Evolutionary conservation across 1,284 basidiomycete genomes (phyloP).

Genomic region (Papiliotrema nemorosa): DNA sequence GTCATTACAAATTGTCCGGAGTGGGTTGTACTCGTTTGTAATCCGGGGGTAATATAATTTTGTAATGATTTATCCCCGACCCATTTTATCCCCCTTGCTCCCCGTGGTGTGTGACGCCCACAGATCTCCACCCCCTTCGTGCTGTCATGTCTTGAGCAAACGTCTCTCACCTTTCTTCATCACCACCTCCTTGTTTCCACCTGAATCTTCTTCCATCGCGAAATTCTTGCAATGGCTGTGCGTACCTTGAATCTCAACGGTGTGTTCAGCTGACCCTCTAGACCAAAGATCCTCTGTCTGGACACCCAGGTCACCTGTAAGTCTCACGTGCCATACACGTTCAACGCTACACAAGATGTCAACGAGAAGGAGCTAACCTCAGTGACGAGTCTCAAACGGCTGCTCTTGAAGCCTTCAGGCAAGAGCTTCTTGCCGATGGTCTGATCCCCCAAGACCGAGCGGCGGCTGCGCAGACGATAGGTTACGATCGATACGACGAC

Average conservation of each 20-base stretch:
- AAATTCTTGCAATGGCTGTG: slow-evolving; percentile 9
- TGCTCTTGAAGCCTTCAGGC: slow-evolving; percentile 68
- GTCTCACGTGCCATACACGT: background rate
- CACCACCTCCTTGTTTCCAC: no score
- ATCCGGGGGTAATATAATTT: no score
- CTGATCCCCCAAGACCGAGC: slow-evolving; percentile 39
- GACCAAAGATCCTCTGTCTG: slow-evolving; percentile 59
- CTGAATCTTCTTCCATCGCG: no score
- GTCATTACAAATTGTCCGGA: no score
- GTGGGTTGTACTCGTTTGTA: no score
- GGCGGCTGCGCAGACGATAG: slow-evolving; percentile 36
- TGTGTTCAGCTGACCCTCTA: background rate
- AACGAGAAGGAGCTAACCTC: background rate
- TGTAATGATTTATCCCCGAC: no score
- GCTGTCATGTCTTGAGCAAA: no score
- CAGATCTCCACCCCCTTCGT: no score
- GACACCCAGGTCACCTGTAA: slow-evolving; percentile 74
- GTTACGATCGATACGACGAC: slow-evolving; percentile 72
- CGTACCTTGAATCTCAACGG: background rate
- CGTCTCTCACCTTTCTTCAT: no score
- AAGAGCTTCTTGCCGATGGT: slow-evolving; percentile 55
- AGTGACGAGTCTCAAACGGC: slow-evolving; percentile 57
- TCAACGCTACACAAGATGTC: background rate
- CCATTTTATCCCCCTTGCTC: no score
- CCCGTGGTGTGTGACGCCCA: no score